A percentile compares a stretch with the other conserved stretches of the same genome.
These are phyloP conservation scores for Podila horticola DNA, from an alignment of 192 early-diverging fungal species.

Conservation along the genomic window DNA sequence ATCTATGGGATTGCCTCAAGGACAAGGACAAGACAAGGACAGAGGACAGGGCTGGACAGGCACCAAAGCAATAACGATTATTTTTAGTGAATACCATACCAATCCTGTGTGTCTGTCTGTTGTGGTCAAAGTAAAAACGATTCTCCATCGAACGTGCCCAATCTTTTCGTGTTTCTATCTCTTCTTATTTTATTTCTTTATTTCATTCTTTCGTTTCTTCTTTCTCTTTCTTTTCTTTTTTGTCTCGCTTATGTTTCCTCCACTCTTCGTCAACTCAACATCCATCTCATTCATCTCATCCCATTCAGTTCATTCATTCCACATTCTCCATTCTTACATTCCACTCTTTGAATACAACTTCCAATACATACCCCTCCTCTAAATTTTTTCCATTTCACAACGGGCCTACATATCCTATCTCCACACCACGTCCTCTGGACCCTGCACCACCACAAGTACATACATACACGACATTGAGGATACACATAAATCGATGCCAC, in stretches of 20 bases:
- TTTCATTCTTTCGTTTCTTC: background rate
- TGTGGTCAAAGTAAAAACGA: no score
- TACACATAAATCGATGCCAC: background rate
- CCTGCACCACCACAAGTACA: no score
- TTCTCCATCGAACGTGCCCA: no score
- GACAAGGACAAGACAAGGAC: no score
- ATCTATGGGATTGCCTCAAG: no score
- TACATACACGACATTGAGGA: background rate
- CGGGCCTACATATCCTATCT: background rate
- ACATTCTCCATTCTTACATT: background rate
- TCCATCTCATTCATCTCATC: background rate
- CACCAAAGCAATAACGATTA: no score
- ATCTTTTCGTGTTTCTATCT: background rate
- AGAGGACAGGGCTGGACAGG: no score
- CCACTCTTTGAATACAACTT: background rate
- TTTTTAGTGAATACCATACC: no score
- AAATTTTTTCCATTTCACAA: background rate
- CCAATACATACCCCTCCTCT: background rate
- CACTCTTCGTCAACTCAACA: background rate
- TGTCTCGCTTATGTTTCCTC: slow-evolving; percentile 1
- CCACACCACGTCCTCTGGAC: no score
- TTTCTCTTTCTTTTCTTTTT: background rate
- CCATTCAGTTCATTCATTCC: background rate
- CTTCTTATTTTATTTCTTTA: background rate
- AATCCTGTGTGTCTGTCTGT: no score